phyloP scores from a whole-genome alignment of 192 early-diverging fungal genomes.

The Coemansia sp. region DNA sequence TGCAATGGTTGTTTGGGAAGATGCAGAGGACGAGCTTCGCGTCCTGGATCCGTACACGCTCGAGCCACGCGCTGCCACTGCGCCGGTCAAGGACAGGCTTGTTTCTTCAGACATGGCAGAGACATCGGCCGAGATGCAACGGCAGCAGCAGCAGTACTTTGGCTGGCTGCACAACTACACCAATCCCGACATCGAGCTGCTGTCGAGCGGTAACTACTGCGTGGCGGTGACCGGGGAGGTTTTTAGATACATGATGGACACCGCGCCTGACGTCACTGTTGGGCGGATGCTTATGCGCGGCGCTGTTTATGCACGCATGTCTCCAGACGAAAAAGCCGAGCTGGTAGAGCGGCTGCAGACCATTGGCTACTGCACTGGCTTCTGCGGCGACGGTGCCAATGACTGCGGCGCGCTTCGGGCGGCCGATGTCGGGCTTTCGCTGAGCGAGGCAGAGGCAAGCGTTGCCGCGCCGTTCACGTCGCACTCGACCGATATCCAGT shows the following conservation, averaged over 20 bases:
- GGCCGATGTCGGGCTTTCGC: conserved; percentile 93
- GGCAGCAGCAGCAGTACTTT: conserved; percentile 49
- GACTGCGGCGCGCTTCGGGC: conserved; percentile 96
- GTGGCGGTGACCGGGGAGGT: conserved; percentile 95
- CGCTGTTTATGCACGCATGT: conserved; percentile 96
- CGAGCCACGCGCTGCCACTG: conserved; percentile 36
- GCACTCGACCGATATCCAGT: conserved; percentile 83
- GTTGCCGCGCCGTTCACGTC: conserved; percentile 99
- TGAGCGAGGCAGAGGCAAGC: conserved; percentile 96
- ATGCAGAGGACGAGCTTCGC: conserved; percentile 57
- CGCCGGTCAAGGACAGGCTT: conserved; percentile 29
- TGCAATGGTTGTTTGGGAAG: conserved; percentile 57
- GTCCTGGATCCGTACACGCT: conserved; percentile 61
- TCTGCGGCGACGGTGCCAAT: conserved; percentile 99
- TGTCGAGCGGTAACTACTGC: conserved; percentile 62
- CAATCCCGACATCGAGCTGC: conserved; percentile 29
- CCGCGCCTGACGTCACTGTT: conserved; percentile 59
- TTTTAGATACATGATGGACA: conserved; percentile 92
- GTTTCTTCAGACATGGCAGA: conserved; percentile 38
- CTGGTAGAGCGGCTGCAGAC: conserved; percentile 86
- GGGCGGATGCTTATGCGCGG: conserved; percentile 84
- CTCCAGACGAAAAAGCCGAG: conserved; percentile 96
- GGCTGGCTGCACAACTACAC: conserved; percentile 46
- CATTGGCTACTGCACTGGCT: conserved; percentile 91
- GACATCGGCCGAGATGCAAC: conserved; percentile 44